These are phyloP conservation scores for Cardamine resedifolia DNA, from an alignment of 345 rosid genomes.

Conservation along the genomic window DNA sequence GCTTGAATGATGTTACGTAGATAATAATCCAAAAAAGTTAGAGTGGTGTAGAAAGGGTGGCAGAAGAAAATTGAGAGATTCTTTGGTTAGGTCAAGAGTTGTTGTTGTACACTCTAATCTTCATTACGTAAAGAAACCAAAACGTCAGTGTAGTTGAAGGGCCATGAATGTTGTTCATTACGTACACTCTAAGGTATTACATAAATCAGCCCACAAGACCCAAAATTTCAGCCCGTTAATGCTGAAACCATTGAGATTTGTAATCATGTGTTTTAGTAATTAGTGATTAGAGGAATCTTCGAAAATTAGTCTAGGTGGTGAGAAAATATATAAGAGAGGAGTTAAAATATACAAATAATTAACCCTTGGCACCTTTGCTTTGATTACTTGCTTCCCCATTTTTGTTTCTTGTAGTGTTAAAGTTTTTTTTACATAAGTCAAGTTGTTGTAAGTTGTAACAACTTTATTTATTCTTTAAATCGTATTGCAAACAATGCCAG, in stretches of 20 bases:
- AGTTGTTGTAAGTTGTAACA: neutral
- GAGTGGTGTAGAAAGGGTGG: neutral
- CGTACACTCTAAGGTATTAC: neutral
- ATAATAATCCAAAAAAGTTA: neutral
- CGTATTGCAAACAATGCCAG: neutral
- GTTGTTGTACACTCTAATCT: no score
- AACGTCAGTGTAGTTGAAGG: no score
- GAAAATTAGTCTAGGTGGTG: neutral
- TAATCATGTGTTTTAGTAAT: no score
- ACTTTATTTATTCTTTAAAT: neutral
- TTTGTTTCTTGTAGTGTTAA: no score
- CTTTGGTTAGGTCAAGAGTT: neutral
- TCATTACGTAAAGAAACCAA: no score
- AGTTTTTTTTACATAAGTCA: neutral
- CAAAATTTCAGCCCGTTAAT: neutral
- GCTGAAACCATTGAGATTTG: neutral
- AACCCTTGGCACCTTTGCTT: neutral
- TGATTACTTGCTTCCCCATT: neutral
- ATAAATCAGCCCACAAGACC: neutral
- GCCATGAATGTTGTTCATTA: neutral
- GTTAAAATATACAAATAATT: no score
- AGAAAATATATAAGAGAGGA: no score
- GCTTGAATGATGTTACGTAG: conserved; percentile 1
- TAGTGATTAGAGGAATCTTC: neutral
- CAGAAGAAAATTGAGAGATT: neutral